A percentile compares a stretch with the other conserved stretches of the same genome.
Conservation (phyloP, 2,329 filamentous ascomycete species). For the Trichoderma oligosporum region DNA sequence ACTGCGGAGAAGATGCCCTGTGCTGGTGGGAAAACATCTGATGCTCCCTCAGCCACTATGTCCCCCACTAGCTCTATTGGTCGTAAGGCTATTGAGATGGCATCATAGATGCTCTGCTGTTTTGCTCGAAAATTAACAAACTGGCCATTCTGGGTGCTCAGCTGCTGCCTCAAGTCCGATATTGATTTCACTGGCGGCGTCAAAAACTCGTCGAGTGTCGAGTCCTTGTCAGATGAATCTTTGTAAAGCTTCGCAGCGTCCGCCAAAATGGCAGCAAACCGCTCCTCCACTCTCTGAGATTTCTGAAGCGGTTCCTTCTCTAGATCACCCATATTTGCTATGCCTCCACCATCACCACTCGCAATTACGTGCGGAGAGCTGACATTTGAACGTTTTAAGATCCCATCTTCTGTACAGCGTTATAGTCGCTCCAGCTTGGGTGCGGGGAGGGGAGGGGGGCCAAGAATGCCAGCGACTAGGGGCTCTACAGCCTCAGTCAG, state of each 20-base stretch:
- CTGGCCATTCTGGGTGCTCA: slow-evolving; percentile 36
- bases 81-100: slow-evolving; percentile 30
- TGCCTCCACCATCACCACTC: neutral
- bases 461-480: neutral
- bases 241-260: slow-evolving; percentile 35
- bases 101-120: slow-evolving; percentile 34
- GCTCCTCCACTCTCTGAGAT: slow-evolving; percentile 7
- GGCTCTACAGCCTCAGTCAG: slow-evolving; percentile 6
- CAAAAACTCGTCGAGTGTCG: slow-evolving; percentile 32
- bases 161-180: slow-evolving; percentile 30
- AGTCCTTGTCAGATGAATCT: slow-evolving; percentile 27
- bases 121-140: slow-evolving; percentile 38
- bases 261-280: slow-evolving; percentile 32
- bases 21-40: slow-evolving; percentile 40
- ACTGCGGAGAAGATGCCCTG: slow-evolving; percentile 43
- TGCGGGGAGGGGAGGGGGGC: neutral
- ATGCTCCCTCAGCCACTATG: slow-evolving; percentile 35
- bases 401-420: neutral
- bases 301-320: neutral
- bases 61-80: slow-evolving; percentile 41
- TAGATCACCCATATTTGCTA: slow-evolving; percentile 4
- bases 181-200: slow-evolving; percentile 34
- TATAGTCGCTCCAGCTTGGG: neutral
- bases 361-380: neutral
- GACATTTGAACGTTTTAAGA: neutral